These are phyloP conservation scores for Sporormia fimetaria DNA, from an alignment of 495 filamentous ascomycete genomes.

Conservation along the genomic window DNA sequence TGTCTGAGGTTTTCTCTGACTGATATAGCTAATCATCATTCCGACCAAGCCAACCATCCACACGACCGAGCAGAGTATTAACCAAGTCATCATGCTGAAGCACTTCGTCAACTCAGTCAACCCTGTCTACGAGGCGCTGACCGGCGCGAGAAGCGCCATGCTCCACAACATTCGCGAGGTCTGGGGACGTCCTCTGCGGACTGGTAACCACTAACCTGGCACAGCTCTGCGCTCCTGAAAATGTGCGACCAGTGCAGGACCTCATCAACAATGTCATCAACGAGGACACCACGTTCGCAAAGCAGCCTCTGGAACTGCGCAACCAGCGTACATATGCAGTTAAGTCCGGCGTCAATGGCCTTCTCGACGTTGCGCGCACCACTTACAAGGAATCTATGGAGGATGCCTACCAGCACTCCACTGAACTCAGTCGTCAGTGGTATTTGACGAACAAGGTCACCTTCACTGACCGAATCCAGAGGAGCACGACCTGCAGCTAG, in stretches of 20 bases:
- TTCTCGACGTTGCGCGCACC: conserved; percentile 77
- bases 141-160: conserved; percentile 51
- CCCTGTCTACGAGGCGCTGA: conserved; percentile 56
- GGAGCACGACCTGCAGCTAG: conserved; percentile 46
- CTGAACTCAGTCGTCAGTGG: conserved; percentile 48
- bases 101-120: conserved; percentile 59
- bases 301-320: conserved; percentile 69
- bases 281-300: conserved; percentile 66
- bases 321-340: conserved; percentile 92
- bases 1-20: not conserved
- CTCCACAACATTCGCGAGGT: conserved; percentile 54
- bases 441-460: not conserved
- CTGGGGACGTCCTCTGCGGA: conserved; percentile 10
- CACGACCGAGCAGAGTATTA: conserved; percentile 66
- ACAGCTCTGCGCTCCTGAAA: conserved; percentile 55
- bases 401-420: conserved; percentile 60
- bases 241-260: conserved; percentile 46
- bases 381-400: conserved; percentile 76
- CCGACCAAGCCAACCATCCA: conserved; percentile 54
- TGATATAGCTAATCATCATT: conserved; percentile 52
- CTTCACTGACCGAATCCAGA: conserved; percentile 33
- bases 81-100: conserved; percentile 81
- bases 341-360: conserved; percentile 74
- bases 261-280: conserved; percentile 67
- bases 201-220: not conserved